Evolutionary conservation across 2,329 filamentous ascomycete species (phyloP).

Genomic region (Colletotrichum coccodes): DNA sequence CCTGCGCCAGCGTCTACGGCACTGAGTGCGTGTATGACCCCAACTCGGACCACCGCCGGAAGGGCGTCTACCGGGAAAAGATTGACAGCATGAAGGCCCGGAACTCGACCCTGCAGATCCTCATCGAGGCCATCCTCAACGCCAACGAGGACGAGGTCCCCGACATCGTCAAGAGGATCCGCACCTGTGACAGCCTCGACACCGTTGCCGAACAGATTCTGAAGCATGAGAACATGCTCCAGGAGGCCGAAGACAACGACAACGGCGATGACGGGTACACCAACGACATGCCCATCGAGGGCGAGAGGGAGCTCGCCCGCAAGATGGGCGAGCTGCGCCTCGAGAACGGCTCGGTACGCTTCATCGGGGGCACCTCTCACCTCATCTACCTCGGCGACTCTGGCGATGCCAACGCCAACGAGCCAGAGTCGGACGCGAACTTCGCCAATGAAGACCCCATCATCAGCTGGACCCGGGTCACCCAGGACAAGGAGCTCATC

Average conservation of each 20-base stretch:
- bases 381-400: constrained; percentile 80
- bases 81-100: constrained; percentile 87
- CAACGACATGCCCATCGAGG: constrained; percentile 55
- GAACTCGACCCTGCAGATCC: constrained; percentile 88
- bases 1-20: constrained; percentile 93
- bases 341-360: constrained; percentile 87
- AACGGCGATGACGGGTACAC: constrained; percentile 52
- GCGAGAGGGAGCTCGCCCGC: constrained; percentile 84
- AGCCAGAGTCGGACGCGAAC: constrained; percentile 57
- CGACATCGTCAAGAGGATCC: constrained; percentile 84
- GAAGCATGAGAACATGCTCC: constrained; percentile 50
- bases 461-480: constrained; percentile 89
- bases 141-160: constrained; percentile 88
- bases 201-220: constrained; percentile 63
- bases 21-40: constrained; percentile 95
- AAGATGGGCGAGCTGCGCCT: constrained; percentile 94
- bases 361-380: constrained; percentile 94
- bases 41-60: constrained; percentile 93
- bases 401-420: constrained; percentile 47
- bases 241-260: constrained; percentile 50
- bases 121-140: constrained; percentile 93
- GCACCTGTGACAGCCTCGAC: constrained; percentile 80
- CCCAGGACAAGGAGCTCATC: constrained; percentile 80
- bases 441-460: constrained; percentile 73
- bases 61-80: constrained; percentile 97